Percentiles rank a stretch among this genome's conserved stretches.
phyloP scores from a whole-genome alignment of 345 rosid species.

The Clarkia xantiana region DNA sequence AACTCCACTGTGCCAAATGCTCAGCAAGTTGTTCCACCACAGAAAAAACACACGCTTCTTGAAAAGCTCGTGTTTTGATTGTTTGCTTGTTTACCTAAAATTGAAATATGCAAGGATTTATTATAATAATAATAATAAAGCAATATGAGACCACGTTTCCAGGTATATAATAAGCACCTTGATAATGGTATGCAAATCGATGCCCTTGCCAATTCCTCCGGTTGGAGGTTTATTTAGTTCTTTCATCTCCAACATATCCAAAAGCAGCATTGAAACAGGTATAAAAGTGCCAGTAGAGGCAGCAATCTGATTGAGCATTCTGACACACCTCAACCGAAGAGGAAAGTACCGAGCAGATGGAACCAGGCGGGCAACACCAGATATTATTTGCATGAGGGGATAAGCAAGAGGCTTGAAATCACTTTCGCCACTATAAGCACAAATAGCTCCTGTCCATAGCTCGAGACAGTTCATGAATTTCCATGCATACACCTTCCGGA shows the following conservation, averaged over 20 bases:
- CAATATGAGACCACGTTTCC: background rate
- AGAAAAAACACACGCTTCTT: constrained; percentile 81
- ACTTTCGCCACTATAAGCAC: constrained; percentile 52
- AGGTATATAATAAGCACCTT: constrained; percentile 34
- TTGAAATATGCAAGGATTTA: constrained; percentile 1
- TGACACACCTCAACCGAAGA: constrained; percentile 75
- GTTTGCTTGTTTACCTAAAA: constrained; percentile 63
- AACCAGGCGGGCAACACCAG: constrained; percentile 85
- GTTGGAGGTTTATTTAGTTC: constrained; percentile 68
- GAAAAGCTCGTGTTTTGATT: constrained; percentile 82
- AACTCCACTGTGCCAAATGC: constrained; percentile 90
- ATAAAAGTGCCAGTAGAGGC: constrained; percentile 62
- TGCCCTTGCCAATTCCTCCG: constrained; percentile 83
- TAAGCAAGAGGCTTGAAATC: constrained; percentile 80
- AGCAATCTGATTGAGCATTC: constrained; percentile 83
- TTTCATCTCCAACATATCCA: constrained; percentile 98
- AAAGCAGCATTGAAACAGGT: constrained; percentile 78
- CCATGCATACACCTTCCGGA: constrained; percentile 92
- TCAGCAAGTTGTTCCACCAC: constrained; percentile 80
- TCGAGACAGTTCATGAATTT: constrained; percentile 89
- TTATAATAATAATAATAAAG: background rate
- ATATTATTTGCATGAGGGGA: constrained; percentile 74
- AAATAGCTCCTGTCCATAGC: constrained; percentile 94
- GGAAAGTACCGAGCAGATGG: constrained; percentile 91
- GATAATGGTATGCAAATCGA: constrained; percentile 52